phyloP scores from a whole-genome alignment of 2,329 filamentous ascomycete genomes.

The Teratosphaeria zuluensis region DNA sequence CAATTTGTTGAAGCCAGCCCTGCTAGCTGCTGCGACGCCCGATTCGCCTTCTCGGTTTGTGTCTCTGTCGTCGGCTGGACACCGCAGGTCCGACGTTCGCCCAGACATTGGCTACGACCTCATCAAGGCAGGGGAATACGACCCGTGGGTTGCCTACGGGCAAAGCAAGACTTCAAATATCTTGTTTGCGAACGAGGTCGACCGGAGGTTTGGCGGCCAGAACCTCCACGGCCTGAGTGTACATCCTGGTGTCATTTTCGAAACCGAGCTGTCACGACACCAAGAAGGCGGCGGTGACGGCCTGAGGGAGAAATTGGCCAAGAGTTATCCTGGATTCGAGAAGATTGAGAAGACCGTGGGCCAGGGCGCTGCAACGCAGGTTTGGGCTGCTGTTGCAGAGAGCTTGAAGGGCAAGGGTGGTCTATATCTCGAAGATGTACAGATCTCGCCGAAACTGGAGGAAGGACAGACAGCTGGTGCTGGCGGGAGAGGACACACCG shows the following conservation, averaged over 20 bases:
- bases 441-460: slow-evolving; percentile 22
- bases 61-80: slow-evolving; percentile 34
- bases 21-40: slow-evolving; percentile 32
- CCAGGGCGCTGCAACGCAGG: slow-evolving; percentile 42
- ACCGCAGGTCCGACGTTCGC: slow-evolving; percentile 27
- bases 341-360: slow-evolving; percentile 24
- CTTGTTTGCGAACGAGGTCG: slow-evolving; percentile 42
- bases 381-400: slow-evolving; percentile 35
- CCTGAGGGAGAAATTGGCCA: slow-evolving; percentile 1
- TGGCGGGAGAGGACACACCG: slow-evolving; percentile 25
- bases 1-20: slow-evolving; percentile 36
- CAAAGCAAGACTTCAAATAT: slow-evolving; percentile 45
- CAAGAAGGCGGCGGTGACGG: slow-evolving; percentile 5
- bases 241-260: slow-evolving; percentile 39
- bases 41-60: slow-evolving; percentile 40
- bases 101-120: slow-evolving; percentile 33
- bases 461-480: slow-evolving; percentile 10
- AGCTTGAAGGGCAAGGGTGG: slow-evolving; percentile 39
- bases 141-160: slow-evolving; percentile 34
- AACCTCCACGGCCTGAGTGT: slow-evolving; percentile 34
- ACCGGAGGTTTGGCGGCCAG: slow-evolving; percentile 36
- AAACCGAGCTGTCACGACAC: slow-evolving; percentile 9
- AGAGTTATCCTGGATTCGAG: slow-evolving; percentile 5
- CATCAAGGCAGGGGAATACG: slow-evolving; percentile 20
- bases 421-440: slow-evolving; percentile 37